Evolutionary conservation across 208 protist species (phyloP).

Genomic region (Leishmania braziliensis): DNA sequence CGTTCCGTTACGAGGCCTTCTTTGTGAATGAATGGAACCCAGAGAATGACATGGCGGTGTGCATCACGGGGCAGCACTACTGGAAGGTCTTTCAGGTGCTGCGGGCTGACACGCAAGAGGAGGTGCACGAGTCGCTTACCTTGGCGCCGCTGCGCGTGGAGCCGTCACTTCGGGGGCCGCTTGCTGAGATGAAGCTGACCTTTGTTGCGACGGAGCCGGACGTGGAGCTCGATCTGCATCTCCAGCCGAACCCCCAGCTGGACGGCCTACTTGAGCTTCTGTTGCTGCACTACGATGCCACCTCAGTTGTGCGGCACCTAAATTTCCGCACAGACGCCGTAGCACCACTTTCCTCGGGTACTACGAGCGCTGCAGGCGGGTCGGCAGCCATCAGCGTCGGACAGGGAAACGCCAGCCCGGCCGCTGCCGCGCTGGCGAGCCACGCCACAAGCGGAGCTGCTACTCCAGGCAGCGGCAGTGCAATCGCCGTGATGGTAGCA

Average conservation of each 20-base stretch:
- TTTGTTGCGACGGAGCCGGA: constrained; percentile 67
- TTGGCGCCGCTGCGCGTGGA: constrained; percentile 62
- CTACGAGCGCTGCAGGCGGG: neutral
- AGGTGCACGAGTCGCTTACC: constrained; percentile 57
- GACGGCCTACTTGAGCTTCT: constrained; percentile 76
- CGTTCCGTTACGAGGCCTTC: constrained; percentile 75
- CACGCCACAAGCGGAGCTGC: neutral
- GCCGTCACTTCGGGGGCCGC: constrained; percentile 37
- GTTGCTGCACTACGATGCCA: constrained; percentile 78
- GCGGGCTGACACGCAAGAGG: constrained; percentile 43
- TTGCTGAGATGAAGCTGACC: constrained; percentile 69
- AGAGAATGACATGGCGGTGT: constrained; percentile 87
- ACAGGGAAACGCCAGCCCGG: neutral
- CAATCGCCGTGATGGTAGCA: neutral
- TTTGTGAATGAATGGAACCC: constrained; percentile 88
- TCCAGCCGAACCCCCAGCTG: constrained; percentile 65
- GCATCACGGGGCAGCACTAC: constrained; percentile 82
- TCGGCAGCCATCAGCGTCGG: neutral
- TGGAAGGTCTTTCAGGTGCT: constrained; percentile 81
- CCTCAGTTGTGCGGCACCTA: constrained; percentile 44
- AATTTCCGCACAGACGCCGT: constrained; percentile 49
- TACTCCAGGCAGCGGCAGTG: neutral
- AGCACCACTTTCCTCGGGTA: neutral
- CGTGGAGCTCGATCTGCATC: constrained; percentile 47
- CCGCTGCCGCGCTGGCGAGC: neutral